phyloP scores from a whole-genome alignment of 2,329 filamentous ascomycete species.

The Iodosphaeria phyllophila region DNA sequence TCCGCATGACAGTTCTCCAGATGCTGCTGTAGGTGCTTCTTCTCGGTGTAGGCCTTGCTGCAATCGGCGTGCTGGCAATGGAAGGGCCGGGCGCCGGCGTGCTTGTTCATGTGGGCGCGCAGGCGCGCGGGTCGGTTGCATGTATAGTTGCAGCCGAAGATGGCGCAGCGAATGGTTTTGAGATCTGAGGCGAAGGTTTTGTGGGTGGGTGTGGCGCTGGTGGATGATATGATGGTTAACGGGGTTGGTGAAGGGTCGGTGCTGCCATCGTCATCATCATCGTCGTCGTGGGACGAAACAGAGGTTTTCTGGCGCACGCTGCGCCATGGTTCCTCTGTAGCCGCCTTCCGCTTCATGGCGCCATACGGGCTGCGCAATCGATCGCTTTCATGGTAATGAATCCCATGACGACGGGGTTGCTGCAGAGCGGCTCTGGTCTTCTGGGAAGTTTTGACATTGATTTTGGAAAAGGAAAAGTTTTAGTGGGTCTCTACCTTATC shows the following conservation, averaged over 20 bases:
- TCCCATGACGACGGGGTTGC: too few species aligned
- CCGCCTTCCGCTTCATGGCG: too few species aligned
- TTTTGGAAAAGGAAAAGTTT: too few species aligned
- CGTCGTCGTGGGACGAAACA: conserved; percentile 6
- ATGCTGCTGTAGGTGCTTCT: conserved; percentile 75
- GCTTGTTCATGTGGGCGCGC: conserved; percentile 62
- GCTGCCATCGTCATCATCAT: conserved; percentile 6
- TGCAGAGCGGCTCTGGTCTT: too few species aligned
- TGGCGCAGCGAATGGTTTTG: conserved; percentile 63
- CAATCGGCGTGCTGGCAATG: conserved; percentile 52
- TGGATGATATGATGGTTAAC: conserved; percentile 27
- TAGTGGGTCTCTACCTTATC: too few species aligned
- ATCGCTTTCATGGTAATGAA: too few species aligned
- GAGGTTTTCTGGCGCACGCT: too few species aligned
- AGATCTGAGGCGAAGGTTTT: conserved; percentile 46
- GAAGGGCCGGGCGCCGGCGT: conserved; percentile 71
- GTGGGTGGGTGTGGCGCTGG: conserved; percentile 17
- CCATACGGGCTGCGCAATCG: too few species aligned
- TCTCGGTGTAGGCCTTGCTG: conserved; percentile 68
- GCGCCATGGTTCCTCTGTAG: too few species aligned
- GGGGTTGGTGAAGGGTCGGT: conserved; percentile 19
- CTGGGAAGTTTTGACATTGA: too few species aligned
- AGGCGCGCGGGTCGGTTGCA: conserved; percentile 78
- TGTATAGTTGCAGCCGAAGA: conserved; percentile 55
- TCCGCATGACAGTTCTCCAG: conserved; percentile 64